A percentile compares a stretch with the other conserved stretches of the same genome.
Evolutionary conservation across 2,329 filamentous ascomycete genomes (phyloP).

Genomic region (Coccinonectria pachysandricola): DNA sequence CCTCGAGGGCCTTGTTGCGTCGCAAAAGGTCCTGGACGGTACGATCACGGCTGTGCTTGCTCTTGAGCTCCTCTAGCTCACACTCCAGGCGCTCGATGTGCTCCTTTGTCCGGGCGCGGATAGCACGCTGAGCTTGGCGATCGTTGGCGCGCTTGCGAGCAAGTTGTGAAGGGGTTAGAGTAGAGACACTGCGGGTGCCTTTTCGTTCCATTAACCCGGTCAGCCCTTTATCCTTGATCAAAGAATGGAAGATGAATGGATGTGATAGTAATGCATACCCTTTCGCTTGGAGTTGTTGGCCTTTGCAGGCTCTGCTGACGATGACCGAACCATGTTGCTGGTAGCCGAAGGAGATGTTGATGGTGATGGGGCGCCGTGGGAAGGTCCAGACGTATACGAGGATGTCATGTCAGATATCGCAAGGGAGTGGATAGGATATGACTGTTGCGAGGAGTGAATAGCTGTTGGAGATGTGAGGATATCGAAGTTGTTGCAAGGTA

Average conservation of each 20-base stretch:
- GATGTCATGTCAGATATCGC: too few species aligned
- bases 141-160: constrained; percentile 88
- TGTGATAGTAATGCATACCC: constrained; percentile 23
- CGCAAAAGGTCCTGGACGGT: constrained; percentile 41
- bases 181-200: constrained; percentile 70
- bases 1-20: constrained; percentile 43
- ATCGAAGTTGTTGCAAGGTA: too few species aligned
- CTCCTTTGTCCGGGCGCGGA: constrained; percentile 75
- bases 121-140: constrained; percentile 79
- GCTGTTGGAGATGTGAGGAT: too few species aligned
- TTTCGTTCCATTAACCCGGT: constrained; percentile 1
- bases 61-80: constrained; percentile 61
- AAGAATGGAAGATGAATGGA: constrained; percentile 2
- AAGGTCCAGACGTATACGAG: not conserved
- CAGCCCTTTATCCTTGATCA: too few species aligned
- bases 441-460: too few species aligned
- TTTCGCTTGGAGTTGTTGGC: constrained; percentile 37
- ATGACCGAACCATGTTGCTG: constrained; percentile 29
- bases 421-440: too few species aligned
- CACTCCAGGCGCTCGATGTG: constrained; percentile 72
- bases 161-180: constrained; percentile 77
- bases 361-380: constrained; percentile 2
- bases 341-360: constrained; percentile 4
- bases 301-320: constrained; percentile 33
- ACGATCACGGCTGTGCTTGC: constrained; percentile 36